phyloP scores from a whole-genome alignment of 345 rosid species.

The Pseudoturritis turrita region DNA sequence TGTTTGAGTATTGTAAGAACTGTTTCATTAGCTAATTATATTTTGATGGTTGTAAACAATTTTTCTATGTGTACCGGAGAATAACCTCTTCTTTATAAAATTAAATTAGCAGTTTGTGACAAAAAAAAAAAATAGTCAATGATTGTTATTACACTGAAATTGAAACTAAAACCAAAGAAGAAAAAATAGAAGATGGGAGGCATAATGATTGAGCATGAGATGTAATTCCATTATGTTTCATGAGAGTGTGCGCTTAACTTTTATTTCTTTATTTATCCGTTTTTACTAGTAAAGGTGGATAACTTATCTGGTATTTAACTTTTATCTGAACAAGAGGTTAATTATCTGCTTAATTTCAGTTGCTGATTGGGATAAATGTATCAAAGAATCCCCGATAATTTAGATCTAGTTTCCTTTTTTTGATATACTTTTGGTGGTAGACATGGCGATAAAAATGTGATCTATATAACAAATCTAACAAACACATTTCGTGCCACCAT shows the following conservation, averaged over 20 bases:
- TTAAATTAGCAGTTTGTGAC: too few relatives aligned
- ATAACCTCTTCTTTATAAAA: too few relatives aligned
- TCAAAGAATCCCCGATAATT: neutral
- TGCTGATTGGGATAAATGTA: neutral
- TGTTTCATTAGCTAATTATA: too few relatives aligned
- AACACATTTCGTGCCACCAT: conserved; percentile 14
- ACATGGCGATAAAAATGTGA: conserved; percentile 14
- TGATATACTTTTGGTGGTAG: conserved; percentile 8
- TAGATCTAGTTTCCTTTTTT: neutral
- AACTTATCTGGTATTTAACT: neutral
- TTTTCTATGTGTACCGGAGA: too few relatives aligned
- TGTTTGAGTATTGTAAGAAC: too few relatives aligned
- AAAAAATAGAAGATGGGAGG: conserved; percentile 19
- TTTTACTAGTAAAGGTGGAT: neutral
- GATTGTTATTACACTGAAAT: conserved; percentile 27
- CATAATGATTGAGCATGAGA: conserved; percentile 41
- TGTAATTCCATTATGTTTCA: conserved; percentile 12
- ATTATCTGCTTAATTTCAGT: conserved; percentile 5
- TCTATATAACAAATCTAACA: conserved; percentile 10
- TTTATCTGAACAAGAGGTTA: conserved; percentile 10
- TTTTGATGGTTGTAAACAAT: too few relatives aligned
- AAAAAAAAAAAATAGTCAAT: too few relatives aligned
- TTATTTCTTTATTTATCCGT: neutral
- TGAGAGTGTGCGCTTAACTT: conserved; percentile 26
- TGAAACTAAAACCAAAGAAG: conserved; percentile 1